phyloP scores from a whole-genome alignment of 2,329 filamentous ascomycete species.

The Nemania sp. region DNA sequence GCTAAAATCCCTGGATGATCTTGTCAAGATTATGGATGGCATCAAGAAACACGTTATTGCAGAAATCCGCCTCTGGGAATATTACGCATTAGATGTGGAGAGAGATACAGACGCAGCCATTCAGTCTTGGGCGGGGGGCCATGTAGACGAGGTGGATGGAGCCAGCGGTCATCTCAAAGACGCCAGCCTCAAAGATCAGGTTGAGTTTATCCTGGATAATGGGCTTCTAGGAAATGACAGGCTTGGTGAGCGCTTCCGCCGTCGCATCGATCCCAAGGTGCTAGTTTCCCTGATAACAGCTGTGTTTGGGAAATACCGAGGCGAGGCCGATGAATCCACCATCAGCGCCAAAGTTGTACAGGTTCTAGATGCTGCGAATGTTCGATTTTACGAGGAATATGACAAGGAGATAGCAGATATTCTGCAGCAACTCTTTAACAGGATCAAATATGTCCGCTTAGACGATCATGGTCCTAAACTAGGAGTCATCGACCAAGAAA shows the following conservation, averaged over 20 bases:
- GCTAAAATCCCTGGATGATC: slow-evolving; percentile 70
- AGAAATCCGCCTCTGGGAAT: slow-evolving; percentile 86
- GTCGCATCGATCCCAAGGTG: slow-evolving; percentile 70
- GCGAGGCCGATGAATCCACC: slow-evolving; percentile 55
- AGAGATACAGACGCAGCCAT: slow-evolving; percentile 70
- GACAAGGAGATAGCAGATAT: slow-evolving; percentile 82
- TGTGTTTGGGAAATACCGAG: slow-evolving; percentile 69
- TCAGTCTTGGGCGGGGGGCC: slow-evolving; percentile 70
- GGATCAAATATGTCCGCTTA: slow-evolving; percentile 92
- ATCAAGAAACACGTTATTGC: slow-evolving; percentile 81
- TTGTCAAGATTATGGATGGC: slow-evolving; percentile 80
- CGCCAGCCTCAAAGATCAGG: slow-evolving; percentile 54
- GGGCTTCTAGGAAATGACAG: slow-evolving; percentile 73
- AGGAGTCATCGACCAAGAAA: slow-evolving; percentile 75
- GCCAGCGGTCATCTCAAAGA: slow-evolving; percentile 55
- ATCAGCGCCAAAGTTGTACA: slow-evolving; percentile 60
- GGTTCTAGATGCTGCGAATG: slow-evolving; percentile 82
- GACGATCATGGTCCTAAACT: slow-evolving; percentile 88
- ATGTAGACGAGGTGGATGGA: slow-evolving; percentile 52
- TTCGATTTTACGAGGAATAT: slow-evolving; percentile 90
- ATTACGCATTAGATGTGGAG: slow-evolving; percentile 82
- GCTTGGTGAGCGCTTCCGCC: slow-evolving; percentile 78
- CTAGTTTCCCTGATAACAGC: slow-evolving; percentile 71
- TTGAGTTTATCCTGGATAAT: slow-evolving; percentile 67
- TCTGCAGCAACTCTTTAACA: slow-evolving; percentile 88